Base-by-base conservation (phyloP, 345 rosid genomes). In the Dimocarpus longan region DNA sequence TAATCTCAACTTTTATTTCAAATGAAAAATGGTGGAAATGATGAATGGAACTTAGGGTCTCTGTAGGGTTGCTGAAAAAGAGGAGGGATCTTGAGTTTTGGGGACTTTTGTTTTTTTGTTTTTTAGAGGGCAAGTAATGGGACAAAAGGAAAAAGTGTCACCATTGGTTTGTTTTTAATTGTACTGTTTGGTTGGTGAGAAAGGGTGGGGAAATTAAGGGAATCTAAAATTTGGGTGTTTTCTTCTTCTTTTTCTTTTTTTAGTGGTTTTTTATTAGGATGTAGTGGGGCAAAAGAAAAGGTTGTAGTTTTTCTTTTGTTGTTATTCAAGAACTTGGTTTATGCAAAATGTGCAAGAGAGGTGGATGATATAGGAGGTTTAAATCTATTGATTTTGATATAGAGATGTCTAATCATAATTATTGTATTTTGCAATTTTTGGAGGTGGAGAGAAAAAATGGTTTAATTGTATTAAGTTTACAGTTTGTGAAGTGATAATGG, bases 141-240 rank as follows among this genome's bases (percentile, higher is more conserved):
- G 78, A 46, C 78, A 75, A 65, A 75, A 75, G 70, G 37, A 50
- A 75, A 75, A 75, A 22, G 78, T 50, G 15, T 7, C 59, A 65
- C 50, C 39, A 21, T 50, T 50, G 48, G 28, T 65, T 65, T 65
- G 71, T 75, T 75, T 75, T 75, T 28, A 46, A 26, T 75, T 28
- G 18, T 9, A 66, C 39, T 75, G 46, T 75, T 75, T 50, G 63
- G 71, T 50, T 66, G 63, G n/a, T 50, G 64, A 48, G 78, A 75
- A 66, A 75, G 64, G 21, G 12, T 12, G 28, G 42, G 48, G 39
- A 65, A 66, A 18, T 64, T 10, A 66, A 4, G 22, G n/a, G 63
- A 75, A 65, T 75, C 63, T 65, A 43, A 5, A 59, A 28, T 65
- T 60, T 73, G 42, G 76, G 66, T 12, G 19, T 75, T 75, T 37